phyloP scores from a whole-genome alignment of 2,329 filamentous ascomycete species.

The Byssothecium circinans region DNA sequence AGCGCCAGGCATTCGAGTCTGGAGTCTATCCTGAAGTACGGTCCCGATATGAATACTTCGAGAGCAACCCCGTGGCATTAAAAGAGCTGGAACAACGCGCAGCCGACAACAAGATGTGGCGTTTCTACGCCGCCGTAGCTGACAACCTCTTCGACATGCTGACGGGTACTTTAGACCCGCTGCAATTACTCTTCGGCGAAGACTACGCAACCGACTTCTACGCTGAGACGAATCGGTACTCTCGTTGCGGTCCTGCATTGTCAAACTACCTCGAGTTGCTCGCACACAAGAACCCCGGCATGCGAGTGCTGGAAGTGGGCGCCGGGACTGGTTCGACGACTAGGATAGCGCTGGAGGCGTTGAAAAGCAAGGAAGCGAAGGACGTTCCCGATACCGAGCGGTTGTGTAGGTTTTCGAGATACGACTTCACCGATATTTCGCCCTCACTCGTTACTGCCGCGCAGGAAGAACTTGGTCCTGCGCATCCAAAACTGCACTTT shows the following conservation, averaged over 20 bases:
- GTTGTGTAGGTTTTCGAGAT: background rate
- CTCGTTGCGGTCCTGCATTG: too few relatives aligned
- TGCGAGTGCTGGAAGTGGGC: constrained; percentile 6
- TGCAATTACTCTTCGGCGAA: too few relatives aligned
- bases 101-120: background rate
- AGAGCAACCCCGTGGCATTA: background rate
- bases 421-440: constrained; percentile 18
- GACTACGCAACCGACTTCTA: too few relatives aligned
- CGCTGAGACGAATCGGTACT: too few relatives aligned
- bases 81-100: background rate
- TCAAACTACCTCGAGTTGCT: background rate
- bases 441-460: constrained; percentile 11
- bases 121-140: background rate
- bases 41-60: background rate
- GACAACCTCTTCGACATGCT: background rate
- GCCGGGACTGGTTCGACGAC: constrained; percentile 8
- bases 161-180: too few relatives aligned
- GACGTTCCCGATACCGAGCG: too few relatives aligned
- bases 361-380: too few relatives aligned
- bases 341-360: constrained; percentile 9
- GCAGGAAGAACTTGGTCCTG: constrained; percentile 2
- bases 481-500: constrained; percentile 2
- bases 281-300: constrained; percentile 1
- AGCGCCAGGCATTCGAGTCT: background rate
- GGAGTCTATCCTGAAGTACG: background rate